phyloP scores from a whole-genome alignment of 306 rosid species.

The Vachellia pachyceras region DNA sequence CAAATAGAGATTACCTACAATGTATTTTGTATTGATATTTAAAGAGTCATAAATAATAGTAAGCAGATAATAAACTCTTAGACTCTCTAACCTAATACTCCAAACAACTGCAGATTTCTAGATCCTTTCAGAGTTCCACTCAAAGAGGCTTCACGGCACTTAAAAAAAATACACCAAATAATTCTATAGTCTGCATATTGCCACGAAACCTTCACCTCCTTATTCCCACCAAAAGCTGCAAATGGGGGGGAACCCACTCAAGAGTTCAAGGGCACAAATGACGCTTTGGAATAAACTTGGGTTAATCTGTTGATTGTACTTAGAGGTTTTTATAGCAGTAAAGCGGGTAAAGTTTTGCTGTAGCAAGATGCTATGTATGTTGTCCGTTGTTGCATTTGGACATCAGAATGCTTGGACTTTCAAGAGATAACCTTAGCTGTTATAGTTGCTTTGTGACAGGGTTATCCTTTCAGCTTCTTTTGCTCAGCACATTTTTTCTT shows the following conservation, averaged over 20 bases:
- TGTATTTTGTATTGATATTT: neutral
- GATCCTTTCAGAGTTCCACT: neutral
- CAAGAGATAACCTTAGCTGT: neutral
- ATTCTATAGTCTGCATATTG: neutral
- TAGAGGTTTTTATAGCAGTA: neutral
- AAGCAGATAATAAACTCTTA: neutral
- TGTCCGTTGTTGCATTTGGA: neutral
- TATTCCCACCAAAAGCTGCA: neutral
- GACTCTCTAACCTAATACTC: neutral
- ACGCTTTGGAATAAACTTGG: neutral
- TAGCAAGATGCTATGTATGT: neutral
- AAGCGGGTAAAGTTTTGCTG: neutral
- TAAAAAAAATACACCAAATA: neutral
- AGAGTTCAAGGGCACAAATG: neutral
- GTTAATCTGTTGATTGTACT: neutral
- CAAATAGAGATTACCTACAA: neutral
- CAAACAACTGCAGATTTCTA: neutral
- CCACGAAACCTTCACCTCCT: neutral
- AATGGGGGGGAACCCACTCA: neutral
- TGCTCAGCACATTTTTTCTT: neutral
- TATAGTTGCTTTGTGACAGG: neutral
- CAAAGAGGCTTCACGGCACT: neutral
- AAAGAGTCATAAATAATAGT: neutral
- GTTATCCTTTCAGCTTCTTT: neutral
- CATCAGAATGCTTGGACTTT: neutral